Base-by-base conservation (phyloP, 202 grass and related monocot genomes). In the Schoenoplectus triqueter region DNA sequence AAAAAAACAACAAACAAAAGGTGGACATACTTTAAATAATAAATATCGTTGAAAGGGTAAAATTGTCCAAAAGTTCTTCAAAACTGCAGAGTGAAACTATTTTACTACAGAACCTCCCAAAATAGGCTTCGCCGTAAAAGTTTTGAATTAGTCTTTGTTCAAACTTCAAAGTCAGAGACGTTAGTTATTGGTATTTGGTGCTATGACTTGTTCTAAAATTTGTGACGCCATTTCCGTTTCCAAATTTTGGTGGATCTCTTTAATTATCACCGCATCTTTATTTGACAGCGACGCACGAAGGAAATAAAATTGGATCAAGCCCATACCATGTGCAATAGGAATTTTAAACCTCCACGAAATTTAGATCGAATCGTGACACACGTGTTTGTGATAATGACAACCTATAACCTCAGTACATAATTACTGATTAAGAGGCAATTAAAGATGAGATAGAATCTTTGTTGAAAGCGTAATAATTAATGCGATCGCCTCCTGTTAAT, bases 311-410 rank as follows among this genome's bases (percentile, higher is more conserved):
- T 31, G 31, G 31, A 31, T 31, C 19, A 47, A 65, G 10, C 55
- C 5, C 7, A 40, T 42, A 64, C 6, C 59, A 81, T 49, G 57
- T 13, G 39, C 13, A 21, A 50, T 81, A n/a, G 11, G 62, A 50
- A 81, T 82, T 64, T 67, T 56, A 83, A 83, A 67, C 20, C 48
- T 7, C 6, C 21, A 51, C 44, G 65, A 52, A 69, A 83, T 40
- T 31, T 69, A 55, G 31, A 83, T 69, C 50, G 17, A 52, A 83
- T 52, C 46, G 47, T 40, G 45, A 54, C 11, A 67, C 62, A 67
- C 20, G 80, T 82, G 62, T 83, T 31, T 7, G 18, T 69, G 62
- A 83, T 83, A 83, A 83, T 83, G 62, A 83, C 80, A 69, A 11
- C 46, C 20, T 68, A 64, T 83, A 83, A 62, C 15, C 48, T 31